phyloP scores from a whole-genome alignment of 345 rosid genomes.

The Heritiera fomes region DNA sequence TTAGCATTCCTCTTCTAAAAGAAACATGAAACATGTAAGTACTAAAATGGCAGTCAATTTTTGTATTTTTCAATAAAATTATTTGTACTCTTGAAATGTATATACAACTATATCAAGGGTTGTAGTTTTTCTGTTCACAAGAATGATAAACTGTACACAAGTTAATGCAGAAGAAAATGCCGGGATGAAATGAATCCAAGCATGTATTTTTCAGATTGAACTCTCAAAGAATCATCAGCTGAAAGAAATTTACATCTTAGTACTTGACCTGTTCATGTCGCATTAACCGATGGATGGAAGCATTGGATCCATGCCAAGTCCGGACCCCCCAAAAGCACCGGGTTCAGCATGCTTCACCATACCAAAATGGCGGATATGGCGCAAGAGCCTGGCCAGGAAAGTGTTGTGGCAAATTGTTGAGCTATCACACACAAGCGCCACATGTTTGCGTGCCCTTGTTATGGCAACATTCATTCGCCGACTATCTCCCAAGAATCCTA shows the following conservation, averaged over 20 bases:
- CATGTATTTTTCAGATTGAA: neutral
- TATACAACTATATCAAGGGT: conserved; percentile 30
- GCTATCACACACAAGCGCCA: conserved; percentile 92
- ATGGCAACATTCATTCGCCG: conserved; percentile 97
- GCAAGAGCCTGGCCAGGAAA: conserved; percentile 85
- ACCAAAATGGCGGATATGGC: conserved; percentile 87
- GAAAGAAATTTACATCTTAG: neutral
- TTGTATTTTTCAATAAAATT: no score
- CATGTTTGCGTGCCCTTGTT: conserved; percentile 85
- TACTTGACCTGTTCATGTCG: conserved; percentile 15
- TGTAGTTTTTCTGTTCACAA: conserved; percentile 16
- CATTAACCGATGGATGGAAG: conserved; percentile 69
- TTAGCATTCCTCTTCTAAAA: no score
- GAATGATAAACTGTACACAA: conserved; percentile 33
- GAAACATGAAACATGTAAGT: neutral
- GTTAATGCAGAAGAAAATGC: conserved; percentile 18
- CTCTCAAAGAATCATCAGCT: conserved; percentile 21
- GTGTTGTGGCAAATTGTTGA: conserved; percentile 91
- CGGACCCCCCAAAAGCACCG: conserved; percentile 74
- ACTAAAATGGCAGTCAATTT: no score
- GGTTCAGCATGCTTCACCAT: conserved; percentile 87
- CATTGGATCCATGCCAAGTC: conserved; percentile 91
- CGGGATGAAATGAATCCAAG: conserved; percentile 3
- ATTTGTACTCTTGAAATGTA: neutral
- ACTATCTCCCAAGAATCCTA: conserved; percentile 82